Conservation (phyloP, 371 early-diverging fungal species). For the Syncephalis fuscata region DNA sequence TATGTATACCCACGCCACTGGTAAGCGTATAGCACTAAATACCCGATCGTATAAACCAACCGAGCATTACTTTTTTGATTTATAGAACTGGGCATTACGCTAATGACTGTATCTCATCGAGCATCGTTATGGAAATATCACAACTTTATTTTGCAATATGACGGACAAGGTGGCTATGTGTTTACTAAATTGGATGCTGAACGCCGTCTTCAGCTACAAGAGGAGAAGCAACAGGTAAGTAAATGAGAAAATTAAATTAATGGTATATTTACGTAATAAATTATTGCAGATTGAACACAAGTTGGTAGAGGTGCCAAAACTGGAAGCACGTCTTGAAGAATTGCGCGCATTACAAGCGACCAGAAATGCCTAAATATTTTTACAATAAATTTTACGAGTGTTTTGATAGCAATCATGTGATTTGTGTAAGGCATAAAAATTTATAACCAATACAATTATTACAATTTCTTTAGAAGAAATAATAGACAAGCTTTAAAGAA, state of each 20-base stretch:
- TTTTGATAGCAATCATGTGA: too few species aligned
- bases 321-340: conserved; percentile 48
- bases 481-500: too few species aligned
- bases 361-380: conserved; percentile 7
- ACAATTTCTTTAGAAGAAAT: too few species aligned
- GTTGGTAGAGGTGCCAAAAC: conserved; percentile 46
- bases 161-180: conserved; percentile 77
- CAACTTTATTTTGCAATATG: conserved; percentile 65
- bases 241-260: conserved; percentile 13
- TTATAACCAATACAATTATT: too few species aligned
- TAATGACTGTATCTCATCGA: conserved; percentile 79
- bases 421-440: too few species aligned
- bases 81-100: conserved; percentile 56
- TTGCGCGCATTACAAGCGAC: conserved; percentile 20
- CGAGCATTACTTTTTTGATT: conserved; percentile 15
- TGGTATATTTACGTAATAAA: conserved; percentile 14
- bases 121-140: conserved; percentile 80
- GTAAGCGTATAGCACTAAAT: conserved; percentile 11
- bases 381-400: too few species aligned
- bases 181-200: conserved; percentile 78
- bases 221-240: conserved; percentile 41
- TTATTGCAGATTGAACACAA: conserved; percentile 40
- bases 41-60: conserved; percentile 20
- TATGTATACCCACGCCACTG: conserved; percentile 77
- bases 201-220: conserved; percentile 64